Evolutionary conservation across 345 rosid genomes (phyloP).

Genomic region (Rubroshorea leprosula): DNA sequence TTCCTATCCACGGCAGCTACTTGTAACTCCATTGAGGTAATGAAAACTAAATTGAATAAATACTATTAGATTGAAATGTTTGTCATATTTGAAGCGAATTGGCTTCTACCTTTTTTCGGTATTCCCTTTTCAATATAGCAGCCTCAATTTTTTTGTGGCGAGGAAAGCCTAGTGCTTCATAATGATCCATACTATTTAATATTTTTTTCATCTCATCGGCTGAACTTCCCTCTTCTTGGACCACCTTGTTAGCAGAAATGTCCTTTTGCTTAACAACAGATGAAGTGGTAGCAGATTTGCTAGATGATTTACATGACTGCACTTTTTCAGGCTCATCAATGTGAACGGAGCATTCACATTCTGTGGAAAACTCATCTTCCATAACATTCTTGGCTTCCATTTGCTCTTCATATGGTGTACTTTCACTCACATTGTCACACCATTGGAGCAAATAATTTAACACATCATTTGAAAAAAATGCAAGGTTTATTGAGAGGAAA

Average conservation of each 20-base stretch:
- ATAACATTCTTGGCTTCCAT: slow-evolving; percentile 52
- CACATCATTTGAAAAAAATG: slow-evolving; percentile 79
- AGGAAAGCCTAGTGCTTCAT: slow-evolving; percentile 75
- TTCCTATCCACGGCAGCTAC: not conserved
- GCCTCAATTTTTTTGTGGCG: slow-evolving; percentile 66
- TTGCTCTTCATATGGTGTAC: slow-evolving; percentile 47
- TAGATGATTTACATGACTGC: slow-evolving; percentile 56
- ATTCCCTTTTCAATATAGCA: slow-evolving; percentile 66
- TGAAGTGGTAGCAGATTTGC: slow-evolving; percentile 46
- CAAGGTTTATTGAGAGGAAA: slow-evolving; percentile 73
- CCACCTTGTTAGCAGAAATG: slow-evolving; percentile 36
- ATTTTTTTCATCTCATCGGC: slow-evolving; percentile 85
- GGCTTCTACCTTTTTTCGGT: slow-evolving; percentile 67
- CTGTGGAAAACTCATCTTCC: slow-evolving; percentile 65
- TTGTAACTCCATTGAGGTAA: not conserved
- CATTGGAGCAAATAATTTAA: slow-evolving; percentile 68
- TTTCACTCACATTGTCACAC: slow-evolving; percentile 74
- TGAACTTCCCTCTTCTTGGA: slow-evolving; percentile 51
- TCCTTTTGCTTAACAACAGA: slow-evolving; percentile 47
- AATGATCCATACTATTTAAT: slow-evolving; percentile 65
- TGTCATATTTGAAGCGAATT: slow-evolving; percentile 1
- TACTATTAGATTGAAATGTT: not conserved
- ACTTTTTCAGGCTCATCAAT: slow-evolving; percentile 54
- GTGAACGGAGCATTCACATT: slow-evolving; percentile 48
- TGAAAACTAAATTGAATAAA: too few relatives aligned